These are phyloP conservation scores for Colletotrichum sp. DNA, from an alignment of 2,329 filamentous ascomycete species.

Conservation along the genomic window DNA sequence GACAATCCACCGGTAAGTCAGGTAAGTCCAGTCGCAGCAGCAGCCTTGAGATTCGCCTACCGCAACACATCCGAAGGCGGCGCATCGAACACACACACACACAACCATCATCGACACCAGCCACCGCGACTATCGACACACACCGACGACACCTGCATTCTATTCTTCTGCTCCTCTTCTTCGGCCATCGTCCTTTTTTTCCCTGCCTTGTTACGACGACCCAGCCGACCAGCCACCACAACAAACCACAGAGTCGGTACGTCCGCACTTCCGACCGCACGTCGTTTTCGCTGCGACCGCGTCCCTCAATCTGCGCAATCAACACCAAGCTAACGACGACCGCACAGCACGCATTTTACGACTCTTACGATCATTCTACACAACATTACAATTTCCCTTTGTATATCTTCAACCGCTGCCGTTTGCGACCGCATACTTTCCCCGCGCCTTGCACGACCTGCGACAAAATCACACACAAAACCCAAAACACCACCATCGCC, in stretches of 20 bases:
- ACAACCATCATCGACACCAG: background rate
- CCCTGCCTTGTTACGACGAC: background rate
- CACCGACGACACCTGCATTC: background rate
- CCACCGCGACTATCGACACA: background rate
- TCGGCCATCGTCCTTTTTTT: background rate
- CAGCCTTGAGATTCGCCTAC: background rate
- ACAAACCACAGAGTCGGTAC: constrained; percentile 3
- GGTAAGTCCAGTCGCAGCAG: background rate
- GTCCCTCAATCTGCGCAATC: background rate
- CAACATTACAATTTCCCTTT: constrained; percentile 3
- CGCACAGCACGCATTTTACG: constrained; percentile 2
- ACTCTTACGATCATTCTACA: constrained; percentile 15
- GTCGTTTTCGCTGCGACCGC: background rate
- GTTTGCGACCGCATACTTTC: constrained; percentile 5
- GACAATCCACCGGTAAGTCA: constrained; percentile 1
- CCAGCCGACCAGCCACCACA: background rate
- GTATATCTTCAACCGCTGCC: constrained; percentile 10
- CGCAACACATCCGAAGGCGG: background rate
- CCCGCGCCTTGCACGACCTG: background rate
- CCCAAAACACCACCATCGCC: background rate
- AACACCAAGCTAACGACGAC: background rate
- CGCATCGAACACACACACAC: background rate
- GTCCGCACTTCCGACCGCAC: background rate
- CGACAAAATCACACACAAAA: background rate
- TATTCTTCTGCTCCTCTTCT: background rate